Percentiles rank a stretch among this genome's conserved stretches.
Conservation (phyloP, 306 rosid species). For the Trifolium pratense region DNA sequence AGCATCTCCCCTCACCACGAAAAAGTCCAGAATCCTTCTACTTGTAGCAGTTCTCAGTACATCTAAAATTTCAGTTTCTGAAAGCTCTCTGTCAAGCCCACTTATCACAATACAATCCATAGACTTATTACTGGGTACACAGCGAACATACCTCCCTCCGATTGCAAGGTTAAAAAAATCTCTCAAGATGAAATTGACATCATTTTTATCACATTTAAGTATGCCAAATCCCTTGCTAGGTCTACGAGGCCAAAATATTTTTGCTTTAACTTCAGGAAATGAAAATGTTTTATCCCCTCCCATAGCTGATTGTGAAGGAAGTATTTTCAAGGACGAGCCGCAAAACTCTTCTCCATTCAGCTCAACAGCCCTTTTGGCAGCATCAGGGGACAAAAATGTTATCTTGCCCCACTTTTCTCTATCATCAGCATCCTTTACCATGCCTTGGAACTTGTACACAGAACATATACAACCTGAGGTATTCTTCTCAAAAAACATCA, state of each 20-base stretch:
- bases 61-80: conserved; percentile 67
- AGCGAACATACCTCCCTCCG: conserved; percentile 68
- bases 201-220: conserved; percentile 59
- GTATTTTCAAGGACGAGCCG: conserved; percentile 64
- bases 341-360: conserved; percentile 56
- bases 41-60: conserved; percentile 65
- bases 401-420: conserved; percentile 68
- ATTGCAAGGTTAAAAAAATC: conserved; percentile 67
- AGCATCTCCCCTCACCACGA: conserved; percentile 74
- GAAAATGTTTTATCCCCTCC: conserved; percentile 69
- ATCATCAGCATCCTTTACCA: conserved; percentile 55
- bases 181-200: conserved; percentile 54
- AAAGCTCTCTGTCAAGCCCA: conserved; percentile 67
- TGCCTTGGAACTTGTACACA: conserved; percentile 60
- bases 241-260: conserved; percentile 83
- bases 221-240: conserved; percentile 69
- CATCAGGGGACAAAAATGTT: conserved; percentile 82
- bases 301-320: conserved; percentile 59
- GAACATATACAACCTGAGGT: conserved; percentile 66
- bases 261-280: conserved; percentile 84
- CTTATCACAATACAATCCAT: conserved; percentile 51
- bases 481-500: conserved; percentile 70
- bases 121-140: conserved; percentile 53
- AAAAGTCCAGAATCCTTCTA: conserved; percentile 71
- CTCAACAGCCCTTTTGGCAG: conserved; percentile 65